Evolutionary conservation across 495 filamentous ascomycete species (phyloP).

Genomic region (Pyronema domesticum): DNA sequence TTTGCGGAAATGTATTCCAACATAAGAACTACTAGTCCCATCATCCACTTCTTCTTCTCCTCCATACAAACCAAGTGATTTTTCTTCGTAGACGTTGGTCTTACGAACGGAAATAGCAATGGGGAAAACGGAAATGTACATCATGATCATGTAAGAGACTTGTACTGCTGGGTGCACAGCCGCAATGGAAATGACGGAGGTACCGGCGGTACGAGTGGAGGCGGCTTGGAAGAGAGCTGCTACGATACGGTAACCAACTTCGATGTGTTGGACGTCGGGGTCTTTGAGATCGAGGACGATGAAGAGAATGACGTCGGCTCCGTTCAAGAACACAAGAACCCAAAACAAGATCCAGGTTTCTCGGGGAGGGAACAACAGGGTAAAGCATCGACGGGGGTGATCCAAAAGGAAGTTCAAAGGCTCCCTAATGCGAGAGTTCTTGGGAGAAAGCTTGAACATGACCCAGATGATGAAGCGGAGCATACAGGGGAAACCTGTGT

Average conservation of each 20-base stretch:
- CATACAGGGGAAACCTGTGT: slow-evolving; percentile 88
- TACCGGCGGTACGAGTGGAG: slow-evolving; percentile 42
- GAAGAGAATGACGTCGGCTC: slow-evolving; percentile 40
- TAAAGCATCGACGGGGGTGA: slow-evolving; percentile 89
- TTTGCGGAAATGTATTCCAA: slow-evolving; percentile 39
- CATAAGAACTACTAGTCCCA: slow-evolving; percentile 30
- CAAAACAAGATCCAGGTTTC: slow-evolving; percentile 48
- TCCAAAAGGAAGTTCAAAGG: slow-evolving; percentile 67
- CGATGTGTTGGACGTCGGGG: slow-evolving; percentile 27
- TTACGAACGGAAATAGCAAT: slow-evolving; percentile 43
- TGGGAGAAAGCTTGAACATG: slow-evolving; percentile 33
- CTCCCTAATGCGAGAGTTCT: slow-evolving; percentile 29
- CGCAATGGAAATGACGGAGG: slow-evolving; percentile 37
- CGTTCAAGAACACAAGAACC: slow-evolving; percentile 39
- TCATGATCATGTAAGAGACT: slow-evolving; percentile 43
- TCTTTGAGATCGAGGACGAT: slow-evolving; percentile 40
- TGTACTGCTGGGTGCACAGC: slow-evolving; percentile 43
- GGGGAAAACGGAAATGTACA: slow-evolving; percentile 50
- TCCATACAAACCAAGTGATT: slow-evolving; percentile 47
- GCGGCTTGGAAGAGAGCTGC: slow-evolving; percentile 43
- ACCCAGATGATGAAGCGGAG: slow-evolving; percentile 79
- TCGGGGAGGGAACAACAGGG: slow-evolving; percentile 45
- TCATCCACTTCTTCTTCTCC: slow-evolving; percentile 27
- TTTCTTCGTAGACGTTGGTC: slow-evolving; percentile 66
- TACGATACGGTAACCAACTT: slow-evolving; percentile 32